Conservation (phyloP, 345 rosid genomes). For the Carallia pectinifolia region DNA sequence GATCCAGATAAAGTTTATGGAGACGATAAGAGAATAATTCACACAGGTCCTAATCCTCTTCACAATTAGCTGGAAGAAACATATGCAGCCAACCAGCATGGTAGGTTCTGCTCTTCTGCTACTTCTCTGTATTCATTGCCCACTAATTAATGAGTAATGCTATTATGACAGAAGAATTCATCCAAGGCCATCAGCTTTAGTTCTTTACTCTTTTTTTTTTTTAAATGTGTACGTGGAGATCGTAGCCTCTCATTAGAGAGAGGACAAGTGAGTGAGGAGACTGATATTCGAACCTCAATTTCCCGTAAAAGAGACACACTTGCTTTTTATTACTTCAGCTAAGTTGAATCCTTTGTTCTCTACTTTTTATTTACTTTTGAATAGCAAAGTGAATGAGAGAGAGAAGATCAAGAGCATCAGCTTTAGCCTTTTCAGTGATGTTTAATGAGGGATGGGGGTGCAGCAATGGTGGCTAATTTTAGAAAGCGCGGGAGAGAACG, state of each 20-base stretch:
- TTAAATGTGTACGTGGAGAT: slow-evolving; percentile 7
- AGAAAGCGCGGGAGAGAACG: not conserved
- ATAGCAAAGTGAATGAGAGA: slow-evolving; percentile 23
- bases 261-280: no score
- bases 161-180: no score
- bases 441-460: slow-evolving; percentile 29
- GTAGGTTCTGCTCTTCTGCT: slow-evolving; percentile 5
- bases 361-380: slow-evolving; percentile 15
- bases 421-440: slow-evolving; percentile 44
- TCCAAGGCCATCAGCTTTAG: no score
- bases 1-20: slow-evolving; percentile 46
- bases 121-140: no score
- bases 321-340: no score
- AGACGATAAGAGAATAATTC: slow-evolving; percentile 86
- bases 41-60: slow-evolving; percentile 94
- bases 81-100: not conserved
- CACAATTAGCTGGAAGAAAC: slow-evolving; percentile 50
- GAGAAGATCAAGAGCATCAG: slow-evolving; percentile 37
- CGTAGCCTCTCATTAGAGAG: no score
- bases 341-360: not conserved
- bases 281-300: no score
- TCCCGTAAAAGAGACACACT: no score
- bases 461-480: slow-evolving; percentile 2
- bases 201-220: slow-evolving; percentile 8
- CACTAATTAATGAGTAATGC: no score